Conservation (phyloP, 1,139 yeast genomes). For the Yamadazyma atmosphaerica region DNA sequence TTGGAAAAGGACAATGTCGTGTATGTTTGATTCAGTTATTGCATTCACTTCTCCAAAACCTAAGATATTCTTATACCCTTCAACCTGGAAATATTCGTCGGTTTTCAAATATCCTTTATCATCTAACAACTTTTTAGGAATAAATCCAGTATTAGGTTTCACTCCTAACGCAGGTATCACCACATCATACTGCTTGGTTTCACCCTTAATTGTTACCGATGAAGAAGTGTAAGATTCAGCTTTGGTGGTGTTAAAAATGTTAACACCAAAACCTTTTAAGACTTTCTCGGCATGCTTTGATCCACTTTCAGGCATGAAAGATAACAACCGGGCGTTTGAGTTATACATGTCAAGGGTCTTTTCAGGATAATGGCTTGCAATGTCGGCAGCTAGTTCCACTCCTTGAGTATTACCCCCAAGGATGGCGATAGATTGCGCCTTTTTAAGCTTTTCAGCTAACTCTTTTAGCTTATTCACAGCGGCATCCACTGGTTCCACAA, state of each 20-base stretch:
- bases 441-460: conserved; percentile 13
- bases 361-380: conserved; percentile 18
- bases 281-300: conserved; percentile 17
- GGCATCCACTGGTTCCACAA: conserved; percentile 16
- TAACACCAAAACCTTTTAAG: conserved; percentile 21
- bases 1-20: conserved; percentile 20
- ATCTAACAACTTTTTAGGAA: conserved; percentile 15
- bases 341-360: conserved; percentile 23
- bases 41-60: conserved; percentile 28
- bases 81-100: conserved; percentile 19
- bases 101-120: conserved; percentile 20
- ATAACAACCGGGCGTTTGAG: conserved; percentile 22
- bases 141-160: conserved; percentile 23
- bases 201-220: conserved; percentile 15
- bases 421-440: conserved; percentile 25
- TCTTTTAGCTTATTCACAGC: conserved; percentile 10
- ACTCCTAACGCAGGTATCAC: conserved; percentile 19
- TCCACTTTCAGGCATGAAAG: conserved; percentile 7
- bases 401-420: conserved; percentile 36
- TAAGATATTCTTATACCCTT: conserved; percentile 21
- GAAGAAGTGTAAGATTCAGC: conserved; percentile 8
- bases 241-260: conserved; percentile 20
- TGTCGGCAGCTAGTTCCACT: conserved; percentile 30
- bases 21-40: conserved; percentile 17
- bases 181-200: conserved; percentile 19